Conservation (phyloP, 768 basidiomycete genomes). For the Auricularia auricula-judae region DNA sequence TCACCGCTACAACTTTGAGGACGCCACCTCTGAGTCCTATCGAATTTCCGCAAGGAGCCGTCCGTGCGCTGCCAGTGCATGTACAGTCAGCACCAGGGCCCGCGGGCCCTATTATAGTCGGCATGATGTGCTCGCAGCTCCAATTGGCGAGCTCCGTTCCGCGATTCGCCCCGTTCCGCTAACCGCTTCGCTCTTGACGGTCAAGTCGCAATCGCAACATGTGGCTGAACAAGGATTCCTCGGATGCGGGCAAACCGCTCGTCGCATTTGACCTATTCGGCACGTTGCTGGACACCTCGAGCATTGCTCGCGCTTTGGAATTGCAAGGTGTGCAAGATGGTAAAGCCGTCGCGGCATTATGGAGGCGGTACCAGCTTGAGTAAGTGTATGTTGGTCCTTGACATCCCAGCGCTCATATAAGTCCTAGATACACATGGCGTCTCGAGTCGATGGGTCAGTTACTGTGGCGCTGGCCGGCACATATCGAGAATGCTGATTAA, state of each 20-base stretch:
- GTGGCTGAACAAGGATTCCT: not conserved
- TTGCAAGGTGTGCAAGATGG: constrained; percentile 7
- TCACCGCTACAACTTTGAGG: too few species aligned
- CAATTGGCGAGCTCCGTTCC: too few species aligned
- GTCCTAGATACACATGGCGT: constrained; percentile 20
- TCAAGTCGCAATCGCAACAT: not conserved
- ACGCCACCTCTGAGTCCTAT: too few species aligned
- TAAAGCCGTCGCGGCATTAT: constrained; percentile 7
- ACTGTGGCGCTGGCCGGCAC: not conserved
- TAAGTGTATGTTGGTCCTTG: constrained; percentile 6
- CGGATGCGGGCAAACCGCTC: constrained; percentile 4
- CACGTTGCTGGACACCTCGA: constrained; percentile 18
- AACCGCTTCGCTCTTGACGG: too few species aligned
- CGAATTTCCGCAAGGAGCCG: too few species aligned
- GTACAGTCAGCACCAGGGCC: too few species aligned
- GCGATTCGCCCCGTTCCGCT: too few species aligned
- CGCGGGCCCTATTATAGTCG: too few species aligned
- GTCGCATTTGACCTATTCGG: constrained; percentile 24
- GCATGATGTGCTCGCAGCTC: too few species aligned
- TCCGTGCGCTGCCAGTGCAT: too few species aligned
- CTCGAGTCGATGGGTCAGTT: constrained; percentile 15
- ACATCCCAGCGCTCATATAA: not conserved
- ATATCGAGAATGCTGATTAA: constrained; percentile 1
- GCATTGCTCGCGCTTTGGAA: constrained; percentile 10
- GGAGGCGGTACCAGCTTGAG: constrained; percentile 22